These are phyloP conservation scores for Diutina ranongensis DNA, from an alignment of 1,139 yeast species.

Conservation along the genomic window DNA sequence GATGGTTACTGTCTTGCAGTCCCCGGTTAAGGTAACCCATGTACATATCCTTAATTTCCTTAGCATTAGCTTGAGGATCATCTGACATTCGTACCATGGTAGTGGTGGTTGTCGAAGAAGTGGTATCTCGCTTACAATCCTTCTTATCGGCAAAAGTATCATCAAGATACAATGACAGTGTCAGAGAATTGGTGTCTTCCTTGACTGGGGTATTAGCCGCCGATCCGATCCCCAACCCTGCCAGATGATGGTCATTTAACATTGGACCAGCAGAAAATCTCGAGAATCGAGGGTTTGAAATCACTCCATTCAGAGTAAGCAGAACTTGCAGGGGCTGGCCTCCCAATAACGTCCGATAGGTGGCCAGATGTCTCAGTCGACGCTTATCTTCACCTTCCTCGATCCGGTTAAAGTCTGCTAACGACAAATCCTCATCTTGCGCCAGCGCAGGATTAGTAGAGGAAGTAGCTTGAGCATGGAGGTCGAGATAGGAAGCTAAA, in stretches of 20 bases:
- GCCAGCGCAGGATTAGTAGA: neutral
- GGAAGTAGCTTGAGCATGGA: neutral
- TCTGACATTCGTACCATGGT: neutral
- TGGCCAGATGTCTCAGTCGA: neutral
- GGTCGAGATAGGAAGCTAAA: constrained; percentile 2
- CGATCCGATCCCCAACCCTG: neutral
- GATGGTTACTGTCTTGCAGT: neutral
- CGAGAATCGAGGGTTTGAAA: constrained; percentile 37
- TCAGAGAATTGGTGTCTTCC: neutral
- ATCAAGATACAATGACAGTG: neutral
- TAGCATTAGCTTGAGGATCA: neutral
- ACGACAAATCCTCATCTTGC: neutral
- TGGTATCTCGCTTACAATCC: neutral
- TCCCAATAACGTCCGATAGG: neutral
- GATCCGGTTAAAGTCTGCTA: neutral
- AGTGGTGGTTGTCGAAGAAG: neutral
- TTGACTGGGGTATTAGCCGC: neutral
- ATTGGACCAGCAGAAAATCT: constrained; percentile 18
- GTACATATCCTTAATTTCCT: neutral
- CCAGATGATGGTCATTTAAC: neutral
- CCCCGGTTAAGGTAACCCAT: neutral
- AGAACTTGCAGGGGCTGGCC: neutral
- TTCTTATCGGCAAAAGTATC: constrained; percentile 1
- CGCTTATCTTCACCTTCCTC: neutral
- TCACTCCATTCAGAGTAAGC: constrained; percentile 8